Evolutionary conservation across 2,329 filamentous ascomycete species (phyloP).

Genomic region (Orbilia ellipsospora): DNA sequence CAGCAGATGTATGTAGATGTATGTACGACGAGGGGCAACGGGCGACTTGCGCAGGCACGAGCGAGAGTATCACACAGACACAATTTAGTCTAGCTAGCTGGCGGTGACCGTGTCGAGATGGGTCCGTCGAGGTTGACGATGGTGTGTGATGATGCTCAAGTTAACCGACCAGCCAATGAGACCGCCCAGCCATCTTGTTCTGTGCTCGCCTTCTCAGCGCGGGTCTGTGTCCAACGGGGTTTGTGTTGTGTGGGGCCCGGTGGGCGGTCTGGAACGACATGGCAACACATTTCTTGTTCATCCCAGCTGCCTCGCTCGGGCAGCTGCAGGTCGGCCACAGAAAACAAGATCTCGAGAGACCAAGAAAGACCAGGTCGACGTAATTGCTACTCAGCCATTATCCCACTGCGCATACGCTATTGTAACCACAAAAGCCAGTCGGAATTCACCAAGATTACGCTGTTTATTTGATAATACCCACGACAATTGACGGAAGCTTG

Average conservation of each 20-base stretch:
- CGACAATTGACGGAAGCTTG: neutral
- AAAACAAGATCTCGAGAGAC: too few relatives aligned
- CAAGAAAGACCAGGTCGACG: too few relatives aligned
- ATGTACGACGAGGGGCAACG: neutral
- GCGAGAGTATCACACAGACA: too few relatives aligned
- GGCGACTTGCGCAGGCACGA: too few relatives aligned
- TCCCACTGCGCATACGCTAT: neutral
- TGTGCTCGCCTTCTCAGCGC: too few relatives aligned
- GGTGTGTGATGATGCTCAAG: neutral
- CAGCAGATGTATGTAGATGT: neutral
- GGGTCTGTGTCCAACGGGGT: too few relatives aligned
- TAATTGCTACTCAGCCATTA: too few relatives aligned
- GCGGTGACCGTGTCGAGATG: slow-evolving; percentile 17
- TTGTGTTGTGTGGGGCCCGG: slow-evolving; percentile 1
- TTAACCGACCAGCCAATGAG: too few relatives aligned
- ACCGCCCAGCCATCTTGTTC: too few relatives aligned
- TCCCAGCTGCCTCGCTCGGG: neutral
- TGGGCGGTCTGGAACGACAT: slow-evolving; percentile 1
- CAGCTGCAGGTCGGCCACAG: neutral
- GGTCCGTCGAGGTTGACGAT: neutral
- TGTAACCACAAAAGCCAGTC: neutral
- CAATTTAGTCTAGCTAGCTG: neutral
- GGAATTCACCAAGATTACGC: neutral
- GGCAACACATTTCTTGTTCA: neutral
- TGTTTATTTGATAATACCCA: neutral